Conservation (phyloP, 2,329 filamentous ascomycete species). For the Chaetomiaceae sp. region DNA sequence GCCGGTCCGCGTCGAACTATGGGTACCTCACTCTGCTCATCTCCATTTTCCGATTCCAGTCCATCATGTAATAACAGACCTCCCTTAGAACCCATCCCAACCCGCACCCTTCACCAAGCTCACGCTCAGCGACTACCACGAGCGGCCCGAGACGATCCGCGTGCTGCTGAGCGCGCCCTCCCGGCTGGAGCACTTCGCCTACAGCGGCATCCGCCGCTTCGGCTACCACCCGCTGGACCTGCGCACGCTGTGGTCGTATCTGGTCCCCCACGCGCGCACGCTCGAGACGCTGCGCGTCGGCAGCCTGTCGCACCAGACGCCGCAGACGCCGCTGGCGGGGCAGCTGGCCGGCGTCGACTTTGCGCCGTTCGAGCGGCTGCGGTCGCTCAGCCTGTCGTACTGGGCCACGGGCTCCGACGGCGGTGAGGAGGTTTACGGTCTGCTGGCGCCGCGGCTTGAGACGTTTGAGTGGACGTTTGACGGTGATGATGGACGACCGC, state of each 20-base stretch:
- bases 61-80: too few species aligned
- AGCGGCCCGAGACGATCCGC: not conserved
- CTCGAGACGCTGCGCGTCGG: not conserved
- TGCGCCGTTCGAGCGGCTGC: not conserved
- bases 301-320: not conserved
- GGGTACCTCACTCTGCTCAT: not conserved
- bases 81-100: not conserved
- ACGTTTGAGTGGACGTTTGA: slow-evolving; percentile 2
- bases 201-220: not conserved
- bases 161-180: not conserved
- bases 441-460: slow-evolving; percentile 2
- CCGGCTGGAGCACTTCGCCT: not conserved
- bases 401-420: not conserved
- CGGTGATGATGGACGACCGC: not conserved
- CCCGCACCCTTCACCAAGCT: not conserved
- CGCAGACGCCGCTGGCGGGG: not conserved
- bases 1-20: not conserved
- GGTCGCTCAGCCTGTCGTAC: not conserved
- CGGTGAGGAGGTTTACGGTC: not conserved
- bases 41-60: not conserved
- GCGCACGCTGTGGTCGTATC: not conserved
- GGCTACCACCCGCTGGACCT: not conserved
- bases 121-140: not conserved
- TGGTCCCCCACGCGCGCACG: not conserved
- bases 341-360: not conserved